phyloP scores from a whole-genome alignment of 768 basidiomycete species.

The Russula brevipes region DNA sequence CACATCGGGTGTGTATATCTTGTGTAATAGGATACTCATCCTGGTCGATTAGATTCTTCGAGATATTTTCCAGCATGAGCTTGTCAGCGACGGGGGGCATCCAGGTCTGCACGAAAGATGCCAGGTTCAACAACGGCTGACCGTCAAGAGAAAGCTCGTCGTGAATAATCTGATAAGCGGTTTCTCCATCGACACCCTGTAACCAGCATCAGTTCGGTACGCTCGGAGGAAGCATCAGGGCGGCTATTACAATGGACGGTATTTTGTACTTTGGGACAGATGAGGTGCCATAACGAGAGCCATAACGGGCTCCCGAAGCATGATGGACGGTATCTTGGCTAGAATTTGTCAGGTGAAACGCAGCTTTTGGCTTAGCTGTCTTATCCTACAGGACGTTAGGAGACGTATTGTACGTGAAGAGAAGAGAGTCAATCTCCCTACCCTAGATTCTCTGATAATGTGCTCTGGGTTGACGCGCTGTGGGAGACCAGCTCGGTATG shows the following conservation, averaged over 20 bases:
- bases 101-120: conserved; percentile 65
- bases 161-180: conserved; percentile 53
- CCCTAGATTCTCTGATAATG: conserved; percentile 17
- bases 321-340: conserved; percentile 35
- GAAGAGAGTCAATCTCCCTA: not conserved
- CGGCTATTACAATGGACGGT: conserved; percentile 43
- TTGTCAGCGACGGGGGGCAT: conserved; percentile 49
- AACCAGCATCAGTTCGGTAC: not conserved
- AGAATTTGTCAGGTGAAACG: conserved; percentile 34
- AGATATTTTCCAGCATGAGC: conserved; percentile 59
- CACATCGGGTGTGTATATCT: conserved; percentile 27
- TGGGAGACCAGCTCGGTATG: not conserved
- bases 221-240: not conserved
- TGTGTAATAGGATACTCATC: conserved; percentile 65
- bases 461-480: conserved; percentile 24
- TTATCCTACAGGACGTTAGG: conserved; percentile 40
- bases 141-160: conserved; percentile 60
- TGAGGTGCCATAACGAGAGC: conserved; percentile 59
- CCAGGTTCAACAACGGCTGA: conserved; percentile 53
- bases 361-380: conserved; percentile 29
- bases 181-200: conserved; percentile 51
- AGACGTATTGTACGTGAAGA: not conserved
- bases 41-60: conserved; percentile 64
- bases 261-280: conserved; percentile 67
- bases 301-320: conserved; percentile 39